A percentile compares a stretch with the other conserved stretches of the same genome.
These are phyloP conservation scores for Trypanosoma grayi DNA, from an alignment of 208 protist species.

Conservation along the genomic window DNA sequence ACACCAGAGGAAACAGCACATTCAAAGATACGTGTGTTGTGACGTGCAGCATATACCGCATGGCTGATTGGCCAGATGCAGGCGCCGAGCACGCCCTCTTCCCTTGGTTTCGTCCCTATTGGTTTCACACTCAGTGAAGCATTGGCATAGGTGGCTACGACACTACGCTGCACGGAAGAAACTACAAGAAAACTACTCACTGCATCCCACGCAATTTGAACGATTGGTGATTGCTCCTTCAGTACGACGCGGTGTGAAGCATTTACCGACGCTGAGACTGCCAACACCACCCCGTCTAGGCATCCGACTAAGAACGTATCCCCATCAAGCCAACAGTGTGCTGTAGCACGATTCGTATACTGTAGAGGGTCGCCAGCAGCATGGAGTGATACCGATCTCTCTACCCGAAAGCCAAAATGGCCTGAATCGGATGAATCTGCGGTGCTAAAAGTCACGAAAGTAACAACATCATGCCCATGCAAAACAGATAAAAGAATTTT, in stretches of 20 bases:
- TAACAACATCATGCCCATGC: too few species aligned
- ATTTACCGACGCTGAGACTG: not conserved
- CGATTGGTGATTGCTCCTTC: slow-evolving; percentile 9
- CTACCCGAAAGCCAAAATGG: too few species aligned
- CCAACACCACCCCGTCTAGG: slow-evolving; percentile 10
- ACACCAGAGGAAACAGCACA: not conserved
- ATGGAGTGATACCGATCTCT: too few species aligned
- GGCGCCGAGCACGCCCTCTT: slow-evolving; percentile 14
- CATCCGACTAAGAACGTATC: slow-evolving; percentile 17
- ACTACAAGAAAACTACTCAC: not conserved
- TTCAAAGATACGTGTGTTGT: slow-evolving; percentile 18
- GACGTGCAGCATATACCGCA: slow-evolving; percentile 12
- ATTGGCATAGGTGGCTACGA: not conserved
- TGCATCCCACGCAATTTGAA: not conserved
- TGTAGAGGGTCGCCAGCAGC: too few species aligned
- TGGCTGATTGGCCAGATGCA: slow-evolving; percentile 1
- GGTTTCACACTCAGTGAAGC: not conserved
- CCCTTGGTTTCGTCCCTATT: slow-evolving; percentile 12
- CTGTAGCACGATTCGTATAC: slow-evolving; percentile 13
- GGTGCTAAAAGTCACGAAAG: too few species aligned
- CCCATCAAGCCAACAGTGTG: slow-evolving; percentile 17
- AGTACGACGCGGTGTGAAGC: not conserved
- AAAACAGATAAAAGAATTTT: too few species aligned
- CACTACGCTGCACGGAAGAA: slow-evolving; percentile 9
- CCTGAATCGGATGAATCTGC: too few species aligned